A percentile compares a stretch with the other conserved stretches of the same genome.
Conservation (phyloP, 441 rosid species). For the Pelargonium exstipulatum region DNA sequence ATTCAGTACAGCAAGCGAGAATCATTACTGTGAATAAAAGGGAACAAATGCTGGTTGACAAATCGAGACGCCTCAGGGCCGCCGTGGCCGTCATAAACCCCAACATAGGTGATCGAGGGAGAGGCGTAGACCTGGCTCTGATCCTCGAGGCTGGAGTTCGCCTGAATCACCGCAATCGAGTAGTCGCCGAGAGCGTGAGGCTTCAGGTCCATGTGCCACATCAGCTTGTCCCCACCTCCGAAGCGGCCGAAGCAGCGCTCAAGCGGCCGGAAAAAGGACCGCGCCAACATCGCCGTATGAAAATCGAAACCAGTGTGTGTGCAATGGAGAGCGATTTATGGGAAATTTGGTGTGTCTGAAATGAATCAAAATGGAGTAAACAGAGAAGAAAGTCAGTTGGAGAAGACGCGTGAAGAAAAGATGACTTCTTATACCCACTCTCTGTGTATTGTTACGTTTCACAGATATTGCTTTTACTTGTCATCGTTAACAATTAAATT, state of each 20-base stretch:
- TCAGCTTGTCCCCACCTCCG: not conserved
- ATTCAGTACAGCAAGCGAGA: not conserved
- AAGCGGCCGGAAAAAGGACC: not conserved
- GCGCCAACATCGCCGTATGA: not conserved
- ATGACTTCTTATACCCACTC: no score
- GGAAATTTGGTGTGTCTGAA: not conserved
- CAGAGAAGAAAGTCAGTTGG: not conserved
- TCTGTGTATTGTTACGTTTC: no score
- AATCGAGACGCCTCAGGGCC: not conserved
- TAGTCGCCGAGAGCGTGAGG: not conserved
- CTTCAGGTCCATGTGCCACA: slow-evolving; percentile 3
- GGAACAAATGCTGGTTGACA: not conserved
- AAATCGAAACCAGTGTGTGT: not conserved
- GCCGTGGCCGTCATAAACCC: slow-evolving; percentile 1
- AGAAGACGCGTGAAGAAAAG: not conserved
- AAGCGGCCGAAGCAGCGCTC: not conserved
- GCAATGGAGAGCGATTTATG: not conserved
- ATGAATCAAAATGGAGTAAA: not conserved
- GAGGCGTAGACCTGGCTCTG: not conserved
- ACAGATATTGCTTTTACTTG: no score
- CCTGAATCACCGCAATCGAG: slow-evolving; percentile 1
- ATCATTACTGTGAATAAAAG: not conserved
- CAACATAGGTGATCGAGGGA: not conserved
- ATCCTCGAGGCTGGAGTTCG: not conserved
- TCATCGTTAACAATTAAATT: no score